Conservation (phyloP, 805 yeast genomes). For the Metschnikowia reukaufii region DNA sequence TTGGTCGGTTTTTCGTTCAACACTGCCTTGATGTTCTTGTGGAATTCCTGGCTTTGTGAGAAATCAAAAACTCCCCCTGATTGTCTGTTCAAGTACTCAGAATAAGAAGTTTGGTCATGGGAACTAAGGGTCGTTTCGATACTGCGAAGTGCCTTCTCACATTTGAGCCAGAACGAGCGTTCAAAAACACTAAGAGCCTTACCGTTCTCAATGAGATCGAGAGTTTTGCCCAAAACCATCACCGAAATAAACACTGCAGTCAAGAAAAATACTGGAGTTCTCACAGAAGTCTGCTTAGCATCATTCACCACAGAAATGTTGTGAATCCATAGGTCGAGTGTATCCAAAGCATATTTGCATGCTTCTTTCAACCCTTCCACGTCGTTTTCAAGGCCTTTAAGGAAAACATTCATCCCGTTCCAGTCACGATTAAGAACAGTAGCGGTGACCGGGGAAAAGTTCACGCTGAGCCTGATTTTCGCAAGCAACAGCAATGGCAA, state of each 20-base stretch:
- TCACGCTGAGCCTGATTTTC: slow-evolving; percentile 62
- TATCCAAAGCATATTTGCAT: slow-evolving; percentile 54
- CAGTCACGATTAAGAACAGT: slow-evolving; percentile 66
- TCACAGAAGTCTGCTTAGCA: slow-evolving; percentile 62
- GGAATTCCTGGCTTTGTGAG: slow-evolving; percentile 14
- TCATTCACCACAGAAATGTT: slow-evolving; percentile 65
- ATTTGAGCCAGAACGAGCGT: slow-evolving; percentile 60
- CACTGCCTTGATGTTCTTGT: slow-evolving; percentile 13
- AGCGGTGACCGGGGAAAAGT: slow-evolving; percentile 59
- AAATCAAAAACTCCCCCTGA: slow-evolving; percentile 58
- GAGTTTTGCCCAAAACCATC: slow-evolving; percentile 61
- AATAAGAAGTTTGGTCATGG: slow-evolving; percentile 51
- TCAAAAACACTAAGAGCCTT: slow-evolving; percentile 45
- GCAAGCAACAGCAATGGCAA: slow-evolving; percentile 67
- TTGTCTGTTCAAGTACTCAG: slow-evolving; percentile 58
- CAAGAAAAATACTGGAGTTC: slow-evolving; percentile 75
- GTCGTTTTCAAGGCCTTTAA: slow-evolving; percentile 48
- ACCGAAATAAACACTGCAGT: slow-evolving; percentile 67
- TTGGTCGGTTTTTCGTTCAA: neutral
- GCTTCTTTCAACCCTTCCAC: slow-evolving; percentile 67
- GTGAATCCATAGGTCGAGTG: slow-evolving; percentile 69
- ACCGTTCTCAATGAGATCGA: slow-evolving; percentile 51
- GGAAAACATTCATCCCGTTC: slow-evolving; percentile 58
- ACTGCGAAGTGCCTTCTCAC: slow-evolving; percentile 58
- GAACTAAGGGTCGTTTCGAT: slow-evolving; percentile 60